Conservation (phyloP, 139 green algal species). For the Closterium sp. region DNA sequence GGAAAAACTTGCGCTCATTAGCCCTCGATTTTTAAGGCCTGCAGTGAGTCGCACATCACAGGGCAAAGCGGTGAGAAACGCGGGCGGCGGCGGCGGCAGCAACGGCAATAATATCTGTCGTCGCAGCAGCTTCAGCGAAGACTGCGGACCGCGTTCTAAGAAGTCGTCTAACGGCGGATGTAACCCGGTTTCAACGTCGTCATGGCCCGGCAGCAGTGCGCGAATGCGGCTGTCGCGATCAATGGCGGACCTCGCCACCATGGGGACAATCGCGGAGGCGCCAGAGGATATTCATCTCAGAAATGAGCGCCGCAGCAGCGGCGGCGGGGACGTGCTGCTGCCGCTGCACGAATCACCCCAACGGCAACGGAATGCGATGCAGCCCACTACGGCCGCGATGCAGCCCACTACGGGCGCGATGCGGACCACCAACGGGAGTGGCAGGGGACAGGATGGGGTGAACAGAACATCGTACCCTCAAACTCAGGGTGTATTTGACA, state of each 20-base stretch:
- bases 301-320: no score
- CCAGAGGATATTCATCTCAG: no score
- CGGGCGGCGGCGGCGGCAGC: background rate
- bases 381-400: no score
- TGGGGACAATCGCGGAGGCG: background rate
- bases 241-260: background rate
- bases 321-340: no score
- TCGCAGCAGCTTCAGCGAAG: background rate
- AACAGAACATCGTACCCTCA: background rate
- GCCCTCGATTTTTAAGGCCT: no score
- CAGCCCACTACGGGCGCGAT: no score
- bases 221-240: background rate
- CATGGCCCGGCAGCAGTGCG: background rate
- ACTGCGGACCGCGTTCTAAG: background rate
- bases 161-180: background rate
- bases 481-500: background rate
- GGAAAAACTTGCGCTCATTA: no score
- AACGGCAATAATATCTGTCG: background rate
- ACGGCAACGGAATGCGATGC: no score
- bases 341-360: no score
- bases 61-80: no score
- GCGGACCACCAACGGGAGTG: no score
- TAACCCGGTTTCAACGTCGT: background rate
- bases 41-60: no score
- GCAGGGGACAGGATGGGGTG: background rate